phyloP scores from a whole-genome alignment of 768 basidiomycete genomes.

The Coprinopsis cinerea region DNA sequence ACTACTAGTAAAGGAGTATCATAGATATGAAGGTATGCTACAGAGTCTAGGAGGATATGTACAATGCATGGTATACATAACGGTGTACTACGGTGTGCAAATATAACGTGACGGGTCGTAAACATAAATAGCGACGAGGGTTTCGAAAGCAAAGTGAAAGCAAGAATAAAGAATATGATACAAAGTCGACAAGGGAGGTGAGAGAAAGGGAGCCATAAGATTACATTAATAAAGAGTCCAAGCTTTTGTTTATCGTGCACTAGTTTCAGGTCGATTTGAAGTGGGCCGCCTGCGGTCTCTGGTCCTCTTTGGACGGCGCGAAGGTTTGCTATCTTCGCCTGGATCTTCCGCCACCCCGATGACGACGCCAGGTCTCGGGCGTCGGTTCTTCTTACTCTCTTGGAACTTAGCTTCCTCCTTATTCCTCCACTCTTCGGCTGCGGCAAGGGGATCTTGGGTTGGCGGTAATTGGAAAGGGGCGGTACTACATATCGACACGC shows the following conservation, averaged over 20 bases:
- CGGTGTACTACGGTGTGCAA: neutral
- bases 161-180: too few relatives aligned
- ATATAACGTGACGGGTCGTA: too few relatives aligned
- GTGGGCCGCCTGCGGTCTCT: neutral
- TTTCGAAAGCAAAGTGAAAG: neutral
- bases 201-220: neutral
- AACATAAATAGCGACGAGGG: neutral
- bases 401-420: conserved; percentile 48
- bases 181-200: neutral
- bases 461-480: conserved; percentile 48
- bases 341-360: conserved; percentile 54
- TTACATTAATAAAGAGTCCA: neutral
- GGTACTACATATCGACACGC: conserved; percentile 61
- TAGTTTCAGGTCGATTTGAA: neutral
- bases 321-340: conserved; percentile 8
- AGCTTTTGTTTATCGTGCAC: neutral
- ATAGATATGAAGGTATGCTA: conserved; percentile 5
- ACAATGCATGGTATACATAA: conserved; percentile 1
- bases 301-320: neutral
- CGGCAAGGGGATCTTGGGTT: conserved; percentile 55
- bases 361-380: conserved; percentile 59
- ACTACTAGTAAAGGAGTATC: neutral
- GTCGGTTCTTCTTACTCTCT: conserved; percentile 28
- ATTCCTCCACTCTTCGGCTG: conserved; percentile 68
- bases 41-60: conserved; percentile 3